Evolutionary conservation across 106 monocot species (phyloP).

Genomic region (Amphibolis antarctica): DNA sequence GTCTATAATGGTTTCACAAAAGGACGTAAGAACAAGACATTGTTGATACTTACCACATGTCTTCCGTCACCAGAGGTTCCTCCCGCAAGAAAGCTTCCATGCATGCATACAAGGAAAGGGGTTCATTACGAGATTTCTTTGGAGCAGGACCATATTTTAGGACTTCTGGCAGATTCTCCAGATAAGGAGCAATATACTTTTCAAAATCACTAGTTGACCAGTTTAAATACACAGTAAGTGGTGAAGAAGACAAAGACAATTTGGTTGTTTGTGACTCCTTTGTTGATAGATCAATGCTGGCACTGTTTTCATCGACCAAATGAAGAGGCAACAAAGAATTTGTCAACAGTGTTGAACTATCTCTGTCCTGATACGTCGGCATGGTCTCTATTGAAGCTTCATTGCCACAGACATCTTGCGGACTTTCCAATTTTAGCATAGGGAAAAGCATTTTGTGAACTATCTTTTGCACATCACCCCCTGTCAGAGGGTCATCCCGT

Average conservation of each 20-base stretch:
- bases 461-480: conserved; percentile 39
- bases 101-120: conserved; percentile 88
- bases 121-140: conserved; percentile 81
- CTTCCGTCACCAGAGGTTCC: conserved; percentile 90
- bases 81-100: conserved; percentile 97
- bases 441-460: conserved; percentile 53
- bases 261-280: conserved; percentile 38
- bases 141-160: conserved; percentile 71
- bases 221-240: conserved; percentile 50
- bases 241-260: conserved; percentile 26
- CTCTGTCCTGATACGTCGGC: conserved; percentile 14
- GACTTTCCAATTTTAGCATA: conserved; percentile 34
- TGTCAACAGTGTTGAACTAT: not conserved
- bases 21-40: not conserved
- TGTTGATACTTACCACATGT: conserved; percentile 80
- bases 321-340: conserved; percentile 37
- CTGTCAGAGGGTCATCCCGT: conserved; percentile 29
- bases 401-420: conserved; percentile 10
- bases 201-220: conserved; percentile 61
- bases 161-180: conserved; percentile 88
- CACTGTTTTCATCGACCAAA: conserved; percentile 50
- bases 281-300: conserved; percentile 40
- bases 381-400: conserved; percentile 11
- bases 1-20: no score
- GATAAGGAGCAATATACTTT: conserved; percentile 37